Conservation (phyloP, 257 asterid species). For the Nicotiana otophora region DNA sequence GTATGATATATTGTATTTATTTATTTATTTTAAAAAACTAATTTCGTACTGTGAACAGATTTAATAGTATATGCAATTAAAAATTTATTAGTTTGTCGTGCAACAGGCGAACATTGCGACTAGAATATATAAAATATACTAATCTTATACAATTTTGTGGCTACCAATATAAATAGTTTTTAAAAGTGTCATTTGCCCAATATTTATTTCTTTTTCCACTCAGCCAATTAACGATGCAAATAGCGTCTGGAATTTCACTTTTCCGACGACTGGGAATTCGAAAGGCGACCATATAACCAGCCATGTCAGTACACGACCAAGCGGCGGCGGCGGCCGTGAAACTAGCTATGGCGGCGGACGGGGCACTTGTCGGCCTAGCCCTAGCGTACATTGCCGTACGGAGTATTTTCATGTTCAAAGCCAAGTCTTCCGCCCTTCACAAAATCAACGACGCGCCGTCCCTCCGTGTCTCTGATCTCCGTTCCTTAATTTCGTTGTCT, state of each 20-base stretch:
- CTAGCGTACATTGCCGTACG: slow-evolving; percentile 70
- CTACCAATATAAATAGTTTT: too few species aligned
- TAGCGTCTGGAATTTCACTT: not conserved
- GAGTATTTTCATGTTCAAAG: slow-evolving; percentile 43
- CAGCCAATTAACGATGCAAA: not conserved
- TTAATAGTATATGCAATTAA: too few species aligned
- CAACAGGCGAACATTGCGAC: too few species aligned
- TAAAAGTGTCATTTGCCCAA: too few species aligned
- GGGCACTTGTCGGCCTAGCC: slow-evolving; percentile 68
- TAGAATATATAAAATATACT: too few species aligned
- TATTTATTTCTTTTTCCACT: too few species aligned
- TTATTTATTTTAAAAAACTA: too few species aligned
- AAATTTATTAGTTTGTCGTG: too few species aligned
- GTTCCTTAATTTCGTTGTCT: slow-evolving; percentile 36
- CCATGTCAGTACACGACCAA: slow-evolving; percentile 75
- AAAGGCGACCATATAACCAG: not conserved
- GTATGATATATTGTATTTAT: too few species aligned
- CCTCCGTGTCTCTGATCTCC: slow-evolving; percentile 62
- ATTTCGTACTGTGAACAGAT: too few species aligned
- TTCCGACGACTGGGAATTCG: not conserved
- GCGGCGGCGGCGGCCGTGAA: slow-evolving; percentile 58
- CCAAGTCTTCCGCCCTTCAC: slow-evolving; percentile 56
- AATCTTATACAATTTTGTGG: too few species aligned
- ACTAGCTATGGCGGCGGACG: slow-evolving; percentile 62
- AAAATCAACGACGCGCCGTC: slow-evolving; percentile 56